Evolutionary conservation across 164 flowering plant genomes (phyloP), one percentile per base, ranked within the genome.

Genomic region (Annona cherimola): DNA sequence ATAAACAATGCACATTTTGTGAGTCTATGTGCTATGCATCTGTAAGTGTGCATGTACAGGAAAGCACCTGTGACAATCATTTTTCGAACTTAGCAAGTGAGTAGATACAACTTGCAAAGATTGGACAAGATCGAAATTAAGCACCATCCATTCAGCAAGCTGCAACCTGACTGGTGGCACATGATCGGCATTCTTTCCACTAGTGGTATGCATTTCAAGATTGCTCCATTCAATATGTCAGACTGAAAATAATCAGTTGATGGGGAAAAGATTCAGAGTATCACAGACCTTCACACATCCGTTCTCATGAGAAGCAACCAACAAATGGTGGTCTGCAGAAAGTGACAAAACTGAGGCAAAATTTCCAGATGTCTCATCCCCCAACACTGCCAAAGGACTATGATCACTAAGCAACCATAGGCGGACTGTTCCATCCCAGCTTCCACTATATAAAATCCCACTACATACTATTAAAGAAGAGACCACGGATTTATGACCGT

Each of bases 391-490:
- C 83, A 95, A 69, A 63, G 90, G 87, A 81, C 86, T 88, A 71
- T 93, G 99, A 80, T 93, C 91, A 75, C 78, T 77, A 42, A 93
- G 86, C 79, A 83, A 86, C 99, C 99, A 95, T 69, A 95, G 76
- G 14, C 93, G 85, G 50, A 95, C 77, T 9, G 94, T 91, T 77
- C 99, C 99, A 79, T 95, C 99, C 97, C 96, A 93, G 70, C 99
- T 93, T n/a, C 99, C 99, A 83, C 99, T 95, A 66, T 93, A 95
- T 55, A 95, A 93, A 76, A 91, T 84, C 55, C 93, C 96, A 75
- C 84, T 76, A 67, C 81, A 71, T 69, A 86, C 84, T 41, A 80
- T 81, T 69, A 95, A 75, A 3, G 88, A 60, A 55, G 97, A 93
- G 69, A 95, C 97, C 7, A 84, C 93, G 40, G 99, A 91, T 78